Base-by-base conservation (phyloP, 2,329 filamentous ascomycete species). In the Hymenoscyphus repandus region DNA sequence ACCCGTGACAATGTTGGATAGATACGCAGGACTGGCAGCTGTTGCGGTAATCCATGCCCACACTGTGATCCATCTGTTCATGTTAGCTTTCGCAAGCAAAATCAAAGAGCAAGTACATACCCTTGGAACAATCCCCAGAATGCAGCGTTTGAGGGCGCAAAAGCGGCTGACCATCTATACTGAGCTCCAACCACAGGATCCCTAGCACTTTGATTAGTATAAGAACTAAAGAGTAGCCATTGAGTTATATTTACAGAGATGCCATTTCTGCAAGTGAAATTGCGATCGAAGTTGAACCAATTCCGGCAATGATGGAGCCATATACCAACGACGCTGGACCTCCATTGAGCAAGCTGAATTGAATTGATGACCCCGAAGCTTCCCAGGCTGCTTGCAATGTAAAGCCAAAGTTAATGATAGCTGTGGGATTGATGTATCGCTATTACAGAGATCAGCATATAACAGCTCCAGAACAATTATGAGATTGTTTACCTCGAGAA, bases 221-320 rank as follows among this genome's bases (percentile, higher is more conserved):
- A 11, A 17, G 11, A 18, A 6, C n/a, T 32, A 12, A n/a, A 32
- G 15, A 7, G 30, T 10, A 31, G 5, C 2, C 1, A 9, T n/a
- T 11, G 17, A 13, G 4, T 7, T 31, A 6, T 33, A 27, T 37
- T 17, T 37, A 49, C 47, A 49, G 15, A 10, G 50, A 53, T 12
- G 53, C 50, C 53, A 56, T 51, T 31, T 56, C 53, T n/a, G 50
- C 53, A 22, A 56, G 22, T 12, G 53, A 56, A 6, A 49, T 39
- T 13, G 51, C 51, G 6, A 51, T 40, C 3, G 47, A 41, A 17
- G 32, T 51, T n/a, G 50, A 33, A 12, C 53, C 53, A 11, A 45
- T 18, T 9, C 33, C 31, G 4, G 50, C 43, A 6, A 56, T 13
- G 15, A 56, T 33, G 37, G 39, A 48, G 12, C 53, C 53, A 31